Percentiles rank a stretch among this genome's conserved stretches.
These are phyloP conservation scores for Leishmania major DNA, from an alignment of 208 protist genomes.

Conservation along the genomic window DNA sequence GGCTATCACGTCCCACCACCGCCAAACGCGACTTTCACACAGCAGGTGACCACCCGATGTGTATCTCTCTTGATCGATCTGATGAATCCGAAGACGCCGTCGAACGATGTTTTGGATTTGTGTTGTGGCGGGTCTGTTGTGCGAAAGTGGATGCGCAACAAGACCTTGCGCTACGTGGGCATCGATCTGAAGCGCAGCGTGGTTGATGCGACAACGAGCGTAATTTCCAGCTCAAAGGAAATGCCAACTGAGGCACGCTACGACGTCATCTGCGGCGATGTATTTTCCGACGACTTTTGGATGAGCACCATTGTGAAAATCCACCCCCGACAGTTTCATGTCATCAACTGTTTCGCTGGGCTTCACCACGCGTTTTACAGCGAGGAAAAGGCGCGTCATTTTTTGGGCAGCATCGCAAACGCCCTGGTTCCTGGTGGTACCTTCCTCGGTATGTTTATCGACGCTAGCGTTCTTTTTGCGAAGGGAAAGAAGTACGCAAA, in stretches of 20 bases:
- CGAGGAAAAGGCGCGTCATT: constrained; percentile 63
- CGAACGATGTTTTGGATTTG: constrained; percentile 86
- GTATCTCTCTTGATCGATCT: constrained; percentile 78
- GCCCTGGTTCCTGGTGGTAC: constrained; percentile 79
- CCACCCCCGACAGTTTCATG: constrained; percentile 85
- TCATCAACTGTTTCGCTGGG: constrained; percentile 76
- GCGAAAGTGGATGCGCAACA: constrained; percentile 88
- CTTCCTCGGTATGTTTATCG: constrained; percentile 79
- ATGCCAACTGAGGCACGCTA: constrained; percentile 49
- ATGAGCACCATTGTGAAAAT: constrained; percentile 69
- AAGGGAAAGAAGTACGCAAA: constrained; percentile 68
- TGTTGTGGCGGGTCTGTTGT: constrained; percentile 81
- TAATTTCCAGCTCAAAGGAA: constrained; percentile 49
- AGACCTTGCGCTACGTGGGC: constrained; percentile 73
- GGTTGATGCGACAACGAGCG: constrained; percentile 45
- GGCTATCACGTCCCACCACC: constrained; percentile 79
- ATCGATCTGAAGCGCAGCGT: constrained; percentile 74
- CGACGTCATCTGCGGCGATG: constrained; percentile 76
- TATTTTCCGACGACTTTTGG: constrained; percentile 81
- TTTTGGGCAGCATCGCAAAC: constrained; percentile 77
- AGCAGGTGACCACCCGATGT: constrained; percentile 75
- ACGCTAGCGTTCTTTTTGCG: constrained; percentile 58
- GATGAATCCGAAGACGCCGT: constrained; percentile 69
- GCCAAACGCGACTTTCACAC: constrained; percentile 69
- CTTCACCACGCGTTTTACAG: constrained; percentile 75